Evolutionary conservation across 2,329 filamentous ascomycete species (phyloP).

Genomic region (Colletotrichum sidae): DNA sequence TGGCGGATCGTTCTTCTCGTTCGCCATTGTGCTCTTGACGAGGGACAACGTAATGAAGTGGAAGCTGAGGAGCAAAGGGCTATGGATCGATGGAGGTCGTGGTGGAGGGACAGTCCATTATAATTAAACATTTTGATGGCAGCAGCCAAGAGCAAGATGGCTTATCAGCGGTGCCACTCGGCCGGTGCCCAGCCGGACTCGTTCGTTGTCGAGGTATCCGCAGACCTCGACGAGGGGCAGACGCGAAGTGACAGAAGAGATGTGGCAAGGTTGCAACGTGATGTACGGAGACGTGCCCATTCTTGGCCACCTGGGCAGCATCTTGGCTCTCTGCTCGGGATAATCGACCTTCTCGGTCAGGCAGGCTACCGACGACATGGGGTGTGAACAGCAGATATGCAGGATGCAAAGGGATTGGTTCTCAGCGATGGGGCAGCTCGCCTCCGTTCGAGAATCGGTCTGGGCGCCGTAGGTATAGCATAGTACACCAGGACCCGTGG

Average conservation of each 20-base stretch:
- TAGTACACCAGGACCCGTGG: too few species aligned
- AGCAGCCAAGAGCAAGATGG: conserved; percentile 9
- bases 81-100: not conserved
- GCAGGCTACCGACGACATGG: conserved; percentile 32
- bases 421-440: not conserved
- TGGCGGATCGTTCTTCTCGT: conserved; percentile 29
- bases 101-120: conserved; percentile 4
- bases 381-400: conserved; percentile 25
- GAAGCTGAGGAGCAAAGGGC: conserved; percentile 1
- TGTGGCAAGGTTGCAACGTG: conserved; percentile 32
- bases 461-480: conserved; percentile 9
- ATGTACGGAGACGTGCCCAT: conserved; percentile 8
- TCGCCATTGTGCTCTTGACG: conserved; percentile 24
- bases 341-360: conserved; percentile 37
- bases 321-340: conserved; percentile 28
- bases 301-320: conserved; percentile 28
- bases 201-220: conserved; percentile 4
- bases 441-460: conserved; percentile 19
- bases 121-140: conserved; percentile 23
- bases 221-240: conserved; percentile 5
- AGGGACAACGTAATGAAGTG: conserved; percentile 4
- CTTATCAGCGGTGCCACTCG: conserved; percentile 34
- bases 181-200: conserved; percentile 14
- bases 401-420: conserved; percentile 27
- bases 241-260: not conserved